Evolutionary conservation across 1,139 yeast genomes (phyloP).

Genomic region (Diutina neorugosa): DNA sequence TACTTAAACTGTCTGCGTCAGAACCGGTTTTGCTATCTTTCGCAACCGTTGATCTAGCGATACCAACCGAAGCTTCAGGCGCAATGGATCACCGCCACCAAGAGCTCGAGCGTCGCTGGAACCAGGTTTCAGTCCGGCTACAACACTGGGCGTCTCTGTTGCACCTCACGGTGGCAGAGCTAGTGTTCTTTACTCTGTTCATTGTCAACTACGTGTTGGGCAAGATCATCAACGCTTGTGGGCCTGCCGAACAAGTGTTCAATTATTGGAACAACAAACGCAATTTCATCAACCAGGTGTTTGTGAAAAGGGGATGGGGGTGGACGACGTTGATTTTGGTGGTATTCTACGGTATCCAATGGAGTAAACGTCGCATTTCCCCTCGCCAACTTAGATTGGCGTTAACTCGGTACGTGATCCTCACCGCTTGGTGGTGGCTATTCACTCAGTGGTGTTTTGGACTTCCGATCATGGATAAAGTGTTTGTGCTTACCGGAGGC

Average conservation of each 20-base stretch:
- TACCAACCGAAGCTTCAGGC: background rate
- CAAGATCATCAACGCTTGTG: slow-evolving; percentile 9
- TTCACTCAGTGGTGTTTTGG: slow-evolving; percentile 88
- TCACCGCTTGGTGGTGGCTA: slow-evolving; percentile 73
- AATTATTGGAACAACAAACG: slow-evolving; percentile 51
- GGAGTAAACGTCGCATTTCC: background rate
- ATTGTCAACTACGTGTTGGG: slow-evolving; percentile 8
- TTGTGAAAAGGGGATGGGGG: slow-evolving; percentile 87
- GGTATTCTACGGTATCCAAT: slow-evolving; percentile 15
- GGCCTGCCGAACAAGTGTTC: slow-evolving; percentile 20
- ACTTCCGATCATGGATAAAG: slow-evolving; percentile 76
- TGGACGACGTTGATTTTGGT: slow-evolving; percentile 55
- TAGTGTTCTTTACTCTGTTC: slow-evolving; percentile 7
- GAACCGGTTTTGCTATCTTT: background rate
- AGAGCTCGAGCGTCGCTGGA: background rate
- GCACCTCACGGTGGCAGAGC: slow-evolving; percentile 5
- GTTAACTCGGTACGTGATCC: slow-evolving; percentile 27
- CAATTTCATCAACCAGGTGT: slow-evolving; percentile 54
- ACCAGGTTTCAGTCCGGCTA: background rate
- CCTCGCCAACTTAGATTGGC: slow-evolving; percentile 11
- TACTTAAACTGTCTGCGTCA: background rate
- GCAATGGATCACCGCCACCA: background rate
- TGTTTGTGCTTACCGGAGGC: slow-evolving; percentile 79
- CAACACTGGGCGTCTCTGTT: background rate
- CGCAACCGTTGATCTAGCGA: background rate